A percentile compares a stretch with the other conserved stretches of the same genome.
Evolutionary conservation across 148 eudicot genomes (phyloP).

Genomic region (Chenopodium album): DNA sequence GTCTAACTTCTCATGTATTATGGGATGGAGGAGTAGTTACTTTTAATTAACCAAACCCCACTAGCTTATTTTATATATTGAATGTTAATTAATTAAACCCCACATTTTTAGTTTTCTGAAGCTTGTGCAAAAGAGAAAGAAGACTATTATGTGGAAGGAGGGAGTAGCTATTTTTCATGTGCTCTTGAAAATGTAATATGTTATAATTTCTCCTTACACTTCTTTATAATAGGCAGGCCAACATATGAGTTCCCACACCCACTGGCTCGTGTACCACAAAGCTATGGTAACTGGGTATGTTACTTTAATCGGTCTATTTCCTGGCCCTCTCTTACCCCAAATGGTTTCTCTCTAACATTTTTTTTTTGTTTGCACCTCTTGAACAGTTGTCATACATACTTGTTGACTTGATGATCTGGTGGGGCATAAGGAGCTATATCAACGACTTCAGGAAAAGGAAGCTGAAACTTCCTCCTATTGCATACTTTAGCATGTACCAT

Average conservation of each 20-base stretch:
- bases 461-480: slow-evolving; percentile 89
- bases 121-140: too few species aligned
- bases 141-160: too few species aligned
- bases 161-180: background rate
- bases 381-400: slow-evolving; percentile 77
- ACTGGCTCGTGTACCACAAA: slow-evolving; percentile 86
- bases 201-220: slow-evolving; percentile 29
- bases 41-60: too few species aligned
- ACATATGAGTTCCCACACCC: slow-evolving; percentile 94
- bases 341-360: background rate
- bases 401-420: slow-evolving; percentile 90
- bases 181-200: background rate
- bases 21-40: too few species aligned
- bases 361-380: background rate
- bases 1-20: too few species aligned
- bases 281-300: slow-evolving; percentile 88
- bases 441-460: slow-evolving; percentile 84
- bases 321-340: background rate
- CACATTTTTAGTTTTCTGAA: too few species aligned
- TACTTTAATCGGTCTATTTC: slow-evolving; percentile 1
- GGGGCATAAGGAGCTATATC: slow-evolving; percentile 87
- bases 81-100: too few species aligned
- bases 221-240: slow-evolving; percentile 74
- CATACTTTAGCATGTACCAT: slow-evolving; percentile 81
- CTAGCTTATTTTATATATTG: too few species aligned